Conservation (phyloP, 2,329 filamentous ascomycete species). For the Lojkania enalia region DNA sequence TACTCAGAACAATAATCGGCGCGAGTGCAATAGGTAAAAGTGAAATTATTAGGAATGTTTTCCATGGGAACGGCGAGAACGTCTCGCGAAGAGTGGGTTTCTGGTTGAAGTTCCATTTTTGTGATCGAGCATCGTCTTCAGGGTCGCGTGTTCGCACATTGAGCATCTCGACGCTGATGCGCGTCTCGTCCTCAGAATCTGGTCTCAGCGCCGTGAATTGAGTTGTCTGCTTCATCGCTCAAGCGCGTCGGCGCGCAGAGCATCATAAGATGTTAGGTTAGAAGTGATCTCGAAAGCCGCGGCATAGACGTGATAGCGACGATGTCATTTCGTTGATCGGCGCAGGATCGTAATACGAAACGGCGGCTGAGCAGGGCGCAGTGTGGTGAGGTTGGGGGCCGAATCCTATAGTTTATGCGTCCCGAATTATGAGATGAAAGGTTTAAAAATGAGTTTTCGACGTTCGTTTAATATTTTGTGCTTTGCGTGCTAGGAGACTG, state of each 20-base stretch:
- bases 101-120: conserved; percentile 1
- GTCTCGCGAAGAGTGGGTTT: conserved; percentile 12
- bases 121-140: background rate
- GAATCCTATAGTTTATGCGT: background rate
- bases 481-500: too few relatives aligned
- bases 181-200: conserved; percentile 8
- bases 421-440: too few relatives aligned
- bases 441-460: too few relatives aligned
- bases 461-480: too few relatives aligned
- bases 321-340: conserved; percentile 1
- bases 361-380: background rate
- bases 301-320: background rate
- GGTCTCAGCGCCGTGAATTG: conserved; percentile 12
- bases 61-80: conserved; percentile 28
- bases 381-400: background rate
- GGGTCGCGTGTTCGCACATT: conserved; percentile 7
- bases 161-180: conserved; percentile 14
- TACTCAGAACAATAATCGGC: conserved; percentile 31
- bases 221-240: conserved; percentile 3
- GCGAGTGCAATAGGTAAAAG: conserved; percentile 26
- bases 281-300: background rate
- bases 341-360: background rate
- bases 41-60: conserved; percentile 20
- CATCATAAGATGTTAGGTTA: background rate
- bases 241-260: background rate